Evolutionary conservation across 2,329 filamentous ascomycete species (phyloP), one percentile per base, ranked within the genome.

Genomic region (Botryotinia globosa): DNA sequence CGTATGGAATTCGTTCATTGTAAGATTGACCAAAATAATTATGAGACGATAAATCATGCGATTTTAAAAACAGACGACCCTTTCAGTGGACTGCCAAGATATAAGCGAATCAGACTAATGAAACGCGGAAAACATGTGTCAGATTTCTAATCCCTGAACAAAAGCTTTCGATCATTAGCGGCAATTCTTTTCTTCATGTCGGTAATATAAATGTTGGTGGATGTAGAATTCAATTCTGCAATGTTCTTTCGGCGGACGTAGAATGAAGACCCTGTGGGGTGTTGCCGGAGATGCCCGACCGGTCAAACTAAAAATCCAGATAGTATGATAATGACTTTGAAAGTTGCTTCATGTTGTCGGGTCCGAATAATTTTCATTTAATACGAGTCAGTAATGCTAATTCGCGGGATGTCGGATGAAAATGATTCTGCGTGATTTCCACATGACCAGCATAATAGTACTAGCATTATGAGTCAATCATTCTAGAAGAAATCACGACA

Each of bases 21-120:
- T 44, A n/a, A 32, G 14, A 39, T 51, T 39, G 32, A 25, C 34
- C 10, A 10, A 37, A 58, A 69, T 18, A 56, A 56, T 51, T 37
- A 68, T 72, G 58, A 63, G 29, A 58, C 34, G 62, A 72, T 68
- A 72, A 72, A 72, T 72, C 70, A 72, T 45, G 63, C 70, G n/a
- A 72, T 68, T 72, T 22, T 32, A 8, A 68, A 59, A 66, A 29
- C 34, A 51, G 7, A 12, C 56, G 51, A 59, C 61, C 42, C 12
- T 39, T 42, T 64, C 51, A 42, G 59, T 71, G 59, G 61, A 66
- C 20, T 25, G 25, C 58, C 45, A 54, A n/a, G 42, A 34, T 67
- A 39, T 69, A 48, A 62, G 14, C 39, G 42, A 63, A 63, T 22
- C 16, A 65, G 42, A 48, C 42, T 44, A 48, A 65, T 4, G 22